phyloP scores from a whole-genome alignment of 169 alveolate species.

The Cryptosporidium tyzzeri region DNA sequence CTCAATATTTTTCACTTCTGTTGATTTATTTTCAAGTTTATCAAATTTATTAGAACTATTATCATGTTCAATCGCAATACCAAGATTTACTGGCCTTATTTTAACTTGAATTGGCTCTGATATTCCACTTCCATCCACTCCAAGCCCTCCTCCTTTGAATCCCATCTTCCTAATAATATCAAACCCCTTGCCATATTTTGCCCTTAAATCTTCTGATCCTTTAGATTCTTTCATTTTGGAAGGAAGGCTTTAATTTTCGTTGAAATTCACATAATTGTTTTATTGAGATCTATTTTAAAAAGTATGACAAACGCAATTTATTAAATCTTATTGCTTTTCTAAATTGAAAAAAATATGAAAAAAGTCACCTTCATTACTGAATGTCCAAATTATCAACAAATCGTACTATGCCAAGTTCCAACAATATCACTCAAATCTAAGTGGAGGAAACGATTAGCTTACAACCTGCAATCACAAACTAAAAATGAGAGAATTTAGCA shows the following conservation, averaged over 20 bases:
- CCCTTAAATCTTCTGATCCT: slow-evolving; percentile 8
- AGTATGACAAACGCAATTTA: neutral
- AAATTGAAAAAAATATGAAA: neutral
- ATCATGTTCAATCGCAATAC: neutral
- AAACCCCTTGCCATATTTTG: slow-evolving; percentile 66
- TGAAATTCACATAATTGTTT: neutral
- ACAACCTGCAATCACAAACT: neutral
- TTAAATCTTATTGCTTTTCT: neutral
- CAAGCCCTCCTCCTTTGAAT: slow-evolving; percentile 69
- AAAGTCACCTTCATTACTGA: too few relatives aligned
- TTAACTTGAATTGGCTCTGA: slow-evolving; percentile 46
- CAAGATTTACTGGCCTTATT: neutral
- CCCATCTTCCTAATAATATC: slow-evolving; percentile 60
- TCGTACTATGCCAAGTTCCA: too few relatives aligned
- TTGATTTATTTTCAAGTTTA: neutral
- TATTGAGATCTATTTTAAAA: too few relatives aligned
- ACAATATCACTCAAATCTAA: too few relatives aligned
- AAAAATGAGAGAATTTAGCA: neutral
- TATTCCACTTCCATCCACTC: slow-evolving; percentile 69
- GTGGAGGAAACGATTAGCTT: neutral
- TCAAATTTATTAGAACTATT: neutral
- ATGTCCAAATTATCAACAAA: neutral
- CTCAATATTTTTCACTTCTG: neutral
- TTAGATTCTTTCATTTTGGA: slow-evolving; percentile 19
- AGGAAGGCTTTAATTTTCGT: neutral